Conservation (phyloP, 225 moss, liverwort and hornwort genomes). For the Physcomitrellopsis africana region DNA sequence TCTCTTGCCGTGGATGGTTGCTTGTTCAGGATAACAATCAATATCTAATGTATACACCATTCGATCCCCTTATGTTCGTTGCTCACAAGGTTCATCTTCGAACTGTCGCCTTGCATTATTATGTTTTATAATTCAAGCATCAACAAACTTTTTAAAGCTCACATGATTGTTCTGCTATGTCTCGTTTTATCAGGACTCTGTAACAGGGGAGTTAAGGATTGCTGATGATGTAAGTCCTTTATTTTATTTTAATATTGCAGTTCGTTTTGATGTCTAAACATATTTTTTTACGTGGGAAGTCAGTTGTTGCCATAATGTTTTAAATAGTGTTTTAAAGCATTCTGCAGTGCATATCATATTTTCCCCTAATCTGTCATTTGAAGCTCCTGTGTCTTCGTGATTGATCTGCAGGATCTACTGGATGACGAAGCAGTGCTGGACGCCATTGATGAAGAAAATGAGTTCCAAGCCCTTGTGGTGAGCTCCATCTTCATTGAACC, state of each 20-base stretch:
- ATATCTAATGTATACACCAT: conserved; percentile 91
- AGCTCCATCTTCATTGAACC: conserved; percentile 27
- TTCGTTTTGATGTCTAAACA: not conserved
- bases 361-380: not conserved
- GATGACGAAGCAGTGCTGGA: conserved; percentile 88
- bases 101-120: conserved; percentile 19
- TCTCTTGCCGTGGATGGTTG: conserved; percentile 12
- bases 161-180: conserved; percentile 27
- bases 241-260: not conserved
- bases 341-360: not conserved
- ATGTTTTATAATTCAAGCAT: conserved; percentile 16
- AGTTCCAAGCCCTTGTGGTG: conserved; percentile 91
- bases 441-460: conserved; percentile 98
- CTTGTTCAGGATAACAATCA: conserved; percentile 69
- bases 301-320: not conserved
- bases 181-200: conserved; percentile 61
- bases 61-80: conserved; percentile 97
- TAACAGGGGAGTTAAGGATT: conserved; percentile 70
- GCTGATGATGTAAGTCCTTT: conserved; percentile 81
- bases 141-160: conserved; percentile 16
- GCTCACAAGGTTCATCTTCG: conserved; percentile 57
- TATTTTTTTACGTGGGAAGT: not conserved
- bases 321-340: not conserved
- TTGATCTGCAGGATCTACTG: conserved; percentile 65
- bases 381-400: conserved; percentile 17